Evolutionary conservation across 768 basidiomycete genomes (phyloP), one percentile per base, ranked within the genome.

Genomic region (Suillus spraguei): DNA sequence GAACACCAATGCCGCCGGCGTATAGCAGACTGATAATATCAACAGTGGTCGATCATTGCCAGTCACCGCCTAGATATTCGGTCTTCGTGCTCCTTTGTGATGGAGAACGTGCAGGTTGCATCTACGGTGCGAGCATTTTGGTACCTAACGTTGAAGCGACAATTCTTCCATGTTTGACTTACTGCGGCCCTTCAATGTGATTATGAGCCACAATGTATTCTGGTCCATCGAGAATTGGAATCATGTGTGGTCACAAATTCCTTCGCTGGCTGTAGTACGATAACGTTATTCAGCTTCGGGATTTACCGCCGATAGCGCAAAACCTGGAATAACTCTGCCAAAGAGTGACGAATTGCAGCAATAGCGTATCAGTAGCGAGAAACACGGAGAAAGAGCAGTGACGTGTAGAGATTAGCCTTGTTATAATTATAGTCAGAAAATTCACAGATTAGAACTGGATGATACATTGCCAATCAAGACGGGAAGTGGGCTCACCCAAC

Each of bases 281-380:
- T 32, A 32, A 33, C 20, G 17, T 20, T 20, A 32, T 20, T 53
- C 7, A 28, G 28, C 32, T 32, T 52, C 17, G 9, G 28, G 28
- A 28, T 28, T 32, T 33, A 32, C 33, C 2, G 32, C 20, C 4
- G 0, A 33, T 52, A 10, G 85, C 84, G 64, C 28, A 86, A 85
- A 36, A 66, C 35, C 68, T 85, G 80, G 77, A 85, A 83, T 4
- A 85, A 73, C 53, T 83, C 72, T 4, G 81, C 79, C 22, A 80
- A 81, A 11, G 81, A 81, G 59, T 70, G 70, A 42, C 68, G 62
- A 28, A 68, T 64, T 20, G 64, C 66, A 11, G 24, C 49, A n/a
- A 32, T 28, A 6, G 50, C 10, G 28, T 10, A 52, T 33, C 5
- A 20, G 32, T 4, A 33, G 32, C 32, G 47, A 3, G 7, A 28